Base-by-base conservation (phyloP, 768 basidiomycete species). In the Ramaria sp. region DNA sequence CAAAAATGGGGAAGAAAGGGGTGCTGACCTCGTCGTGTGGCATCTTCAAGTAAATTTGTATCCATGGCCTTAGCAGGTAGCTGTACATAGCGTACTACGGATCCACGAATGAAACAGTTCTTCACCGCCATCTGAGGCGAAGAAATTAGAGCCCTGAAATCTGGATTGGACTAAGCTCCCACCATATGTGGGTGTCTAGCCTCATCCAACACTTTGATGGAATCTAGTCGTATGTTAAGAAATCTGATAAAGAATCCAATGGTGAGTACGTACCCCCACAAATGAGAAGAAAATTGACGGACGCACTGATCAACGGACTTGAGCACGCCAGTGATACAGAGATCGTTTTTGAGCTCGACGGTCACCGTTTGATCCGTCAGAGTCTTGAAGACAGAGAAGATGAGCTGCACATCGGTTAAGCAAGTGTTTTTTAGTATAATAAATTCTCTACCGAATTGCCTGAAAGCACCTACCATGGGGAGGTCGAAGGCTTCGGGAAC, bases 381-480 rank as follows among this genome's bases (percentile, higher is more conserved):
- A 8, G 96, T 98, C 72, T 98, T 98, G 83, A 99, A 98, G 25
- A 98, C 94, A 43, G 94, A 97, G 73, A 90, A 92, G 60, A 91
- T 94, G 62, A 95, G 84, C 92, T 88, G 24, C 18, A 30, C 24
- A 32, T 22, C 15, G n/a, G 13, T 30, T 3, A n/a, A 27, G 22
- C 8, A 28, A 24, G n/a, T 24, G 42, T 24, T 44, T 24, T n/a
- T 43, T 9, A 47, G 9, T 27, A 22, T 2, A 2, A 41, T 16
- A 4, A 41, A 7, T 41, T 18, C 7, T n/a, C 16, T 41, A 18
- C n/a, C 39, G 20, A 41, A 22, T 22, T 15, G 5, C 38, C 5
- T 7, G 39, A 41, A 5, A 18, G 28, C 24, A 24, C 45, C 24
- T n/a, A 47, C 45, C 45, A 47, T 47, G 16, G 42, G 9, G 24